Evolutionary conservation across 2,329 filamentous ascomycete genomes (phyloP), one percentile per base, ranked within the genome.

Genomic region (Zymoseptoria ardabiliae): DNA sequence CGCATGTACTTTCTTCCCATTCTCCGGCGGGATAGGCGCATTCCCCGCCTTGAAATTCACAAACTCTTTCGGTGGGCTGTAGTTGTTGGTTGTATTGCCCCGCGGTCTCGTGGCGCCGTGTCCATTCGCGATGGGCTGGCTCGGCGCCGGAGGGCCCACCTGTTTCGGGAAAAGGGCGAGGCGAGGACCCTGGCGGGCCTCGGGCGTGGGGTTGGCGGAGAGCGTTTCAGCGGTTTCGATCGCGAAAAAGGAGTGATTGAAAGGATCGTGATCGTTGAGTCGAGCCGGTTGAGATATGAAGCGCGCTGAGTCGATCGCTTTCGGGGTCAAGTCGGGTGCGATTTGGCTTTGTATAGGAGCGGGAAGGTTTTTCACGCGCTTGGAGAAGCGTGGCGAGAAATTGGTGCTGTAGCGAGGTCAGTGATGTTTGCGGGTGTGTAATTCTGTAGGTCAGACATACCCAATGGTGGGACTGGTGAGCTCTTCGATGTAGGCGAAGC

Each of bases 311-410:
- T 66, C 62, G 45, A 63, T 55, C 1, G 62, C 57, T 22, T 49
- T 54, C 11, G 61, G 22, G 2, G 55, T 28, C 17, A 58, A 21
- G 13, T 61, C 56, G 22, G 41, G n/a, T 25, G 51, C 53, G 28
- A 58, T 55, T 3, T 45, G 51, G 13, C 50, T 55, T 20, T 59
- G 54, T 9, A 55, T 56, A 10, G 56, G 58, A 22, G 58, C 59
- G 0, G 61, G 56, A n/a, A 65, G 57, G 53, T 64, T 61, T 51
- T 66, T 70, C 20, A 68, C 61, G 48, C 68, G 67, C 30, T 62
- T 65, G 0, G 69, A 71, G 11, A 71, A 57, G 54, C 69, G 66
- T 22, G 68, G 65, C 13, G 66, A 66, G 60, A 71, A 69, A 54
- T 63, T 63, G 30, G 61, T 67, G 30, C 65, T 67, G 52, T 30